Evolutionary conservation across 2,329 filamentous ascomycete genomes (phyloP).

Genomic region (Arthrobotrys pseudoclavata): DNA sequence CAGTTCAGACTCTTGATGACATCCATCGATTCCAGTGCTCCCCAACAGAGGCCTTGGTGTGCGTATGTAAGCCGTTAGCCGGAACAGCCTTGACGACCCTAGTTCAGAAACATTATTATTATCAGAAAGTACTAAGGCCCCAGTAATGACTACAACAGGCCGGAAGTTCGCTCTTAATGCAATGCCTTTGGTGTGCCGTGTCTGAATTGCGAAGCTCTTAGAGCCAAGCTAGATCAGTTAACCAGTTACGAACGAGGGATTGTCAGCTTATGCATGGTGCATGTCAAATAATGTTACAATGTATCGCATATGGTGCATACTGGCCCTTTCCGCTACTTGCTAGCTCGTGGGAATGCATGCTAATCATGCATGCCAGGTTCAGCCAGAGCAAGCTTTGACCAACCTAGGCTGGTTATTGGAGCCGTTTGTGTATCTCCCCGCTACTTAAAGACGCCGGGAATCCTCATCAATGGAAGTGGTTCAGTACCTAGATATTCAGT

Average conservation of each 20-base stretch:
- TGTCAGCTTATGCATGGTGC: constrained; percentile 41
- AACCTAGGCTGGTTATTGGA: constrained; percentile 29
- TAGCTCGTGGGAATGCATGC: constrained; percentile 14
- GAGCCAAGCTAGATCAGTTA: constrained; percentile 7
- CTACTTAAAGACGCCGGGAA: constrained; percentile 6
- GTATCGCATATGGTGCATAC: constrained; percentile 15
- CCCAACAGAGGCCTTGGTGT: not conserved
- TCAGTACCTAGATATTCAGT: too few relatives aligned
- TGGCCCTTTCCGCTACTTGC: not conserved
- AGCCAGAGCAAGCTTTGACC: constrained; percentile 30
- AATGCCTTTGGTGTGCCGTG: constrained; percentile 7
- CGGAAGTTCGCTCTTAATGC: constrained; percentile 6
- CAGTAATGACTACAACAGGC: not conserved
- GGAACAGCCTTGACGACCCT: not conserved
- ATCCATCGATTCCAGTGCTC: not conserved
- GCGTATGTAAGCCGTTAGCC: not conserved
- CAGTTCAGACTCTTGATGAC: not conserved
- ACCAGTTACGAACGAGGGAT: constrained; percentile 36
- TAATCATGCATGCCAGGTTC: constrained; percentile 36
- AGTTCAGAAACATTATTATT: not conserved
- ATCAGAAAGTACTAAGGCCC: not conserved
- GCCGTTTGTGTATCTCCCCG: constrained; percentile 10
- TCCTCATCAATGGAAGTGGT: not conserved
- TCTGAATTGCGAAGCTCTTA: constrained; percentile 13
- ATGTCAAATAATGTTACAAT: constrained; percentile 19